Conservation (phyloP, 129 eudicot genomes). For the Dittrichia graveolens region DNA sequence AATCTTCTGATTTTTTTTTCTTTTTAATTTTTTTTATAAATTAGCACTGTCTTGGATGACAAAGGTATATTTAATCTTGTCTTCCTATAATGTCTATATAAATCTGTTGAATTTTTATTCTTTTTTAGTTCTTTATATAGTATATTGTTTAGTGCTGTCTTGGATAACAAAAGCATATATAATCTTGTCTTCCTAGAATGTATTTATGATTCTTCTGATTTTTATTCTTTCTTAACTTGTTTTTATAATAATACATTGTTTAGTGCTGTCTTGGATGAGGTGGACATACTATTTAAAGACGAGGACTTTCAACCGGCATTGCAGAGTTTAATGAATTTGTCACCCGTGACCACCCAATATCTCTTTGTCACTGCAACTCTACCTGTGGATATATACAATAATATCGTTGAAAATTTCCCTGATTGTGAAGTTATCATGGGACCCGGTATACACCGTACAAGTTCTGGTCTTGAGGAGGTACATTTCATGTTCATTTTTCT, state of each 20-base stretch:
- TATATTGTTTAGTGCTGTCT: no score
- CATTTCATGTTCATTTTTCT: not conserved
- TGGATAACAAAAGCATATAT: no score
- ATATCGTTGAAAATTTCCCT: conserved; percentile 81
- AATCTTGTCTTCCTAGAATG: not conserved
- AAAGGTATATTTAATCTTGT: no score
- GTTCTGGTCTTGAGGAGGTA: conserved; percentile 97
- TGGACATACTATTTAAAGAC: conserved; percentile 85
- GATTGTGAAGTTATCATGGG: conserved; percentile 91
- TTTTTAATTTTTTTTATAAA: no score
- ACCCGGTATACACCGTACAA: conserved; percentile 97
- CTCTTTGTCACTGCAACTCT: conserved; percentile 96
- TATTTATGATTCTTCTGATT: not conserved
- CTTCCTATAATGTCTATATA: no score
- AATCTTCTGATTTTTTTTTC: no score
- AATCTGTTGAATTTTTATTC: no score
- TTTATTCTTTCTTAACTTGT: not conserved
- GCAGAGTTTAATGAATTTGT: conserved; percentile 60
- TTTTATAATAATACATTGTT: not conserved
- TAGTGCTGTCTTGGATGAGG: conserved; percentile 96
- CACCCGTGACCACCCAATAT: conserved; percentile 84
- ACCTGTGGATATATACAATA: conserved; percentile 81
- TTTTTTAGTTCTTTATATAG: not conserved
- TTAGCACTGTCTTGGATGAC: no score
- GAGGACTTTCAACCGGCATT: conserved; percentile 88